Evolutionary conservation across 768 basidiomycete genomes (phyloP), one percentile per base, ranked within the genome.

Genomic region (Rhodotorula kratochvilovae): DNA sequence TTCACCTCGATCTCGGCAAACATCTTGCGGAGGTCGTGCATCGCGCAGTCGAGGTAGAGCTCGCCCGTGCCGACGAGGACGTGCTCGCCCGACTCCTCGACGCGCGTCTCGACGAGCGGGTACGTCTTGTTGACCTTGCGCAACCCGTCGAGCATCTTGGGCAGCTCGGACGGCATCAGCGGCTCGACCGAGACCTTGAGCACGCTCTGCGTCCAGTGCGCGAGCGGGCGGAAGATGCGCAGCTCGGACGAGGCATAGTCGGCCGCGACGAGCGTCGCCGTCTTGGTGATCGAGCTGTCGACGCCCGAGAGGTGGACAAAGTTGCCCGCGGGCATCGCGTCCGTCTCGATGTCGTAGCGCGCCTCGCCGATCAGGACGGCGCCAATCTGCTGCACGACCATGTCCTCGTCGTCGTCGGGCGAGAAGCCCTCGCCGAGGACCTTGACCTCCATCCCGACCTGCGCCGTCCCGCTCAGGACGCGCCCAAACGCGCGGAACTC

Each of bases 1-100:
- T 99, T 99, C 85, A 99, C 97, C 84, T 99, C 96, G 76, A 98
- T 96, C 83, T 99, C 96, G 42, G 93, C 88, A 82, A 95, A 99
- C 70, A 98, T 79, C 71, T 85, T 86, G 71, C 96, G 85, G 61
- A 99, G 82, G 81, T 99, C 96, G 78, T 99, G 95, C 88, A 99
- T 88, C 56, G 95, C 90, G 73, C 90, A 95, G 79, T 99, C 96
- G 77, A 99, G 84, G 81, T 95, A 98, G 61, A 99, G 83, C 79
- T 99, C 96, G 61, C 96, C 96, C 3, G 96, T 97, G 63, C 96
- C 96, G 73, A 98, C 87, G 71, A 99, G 82, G 68, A 99, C 91
- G 80, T 99, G 96, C 80, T 99, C 96, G 29, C 96, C 96, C 63
- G 90, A 92, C 81, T 99, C 96, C 81, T 99, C 96, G 35, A 98